These are phyloP conservation scores for Phytophthora megakarya DNA, from an alignment of 352 stramenopile genomes.

Conservation along the genomic window DNA sequence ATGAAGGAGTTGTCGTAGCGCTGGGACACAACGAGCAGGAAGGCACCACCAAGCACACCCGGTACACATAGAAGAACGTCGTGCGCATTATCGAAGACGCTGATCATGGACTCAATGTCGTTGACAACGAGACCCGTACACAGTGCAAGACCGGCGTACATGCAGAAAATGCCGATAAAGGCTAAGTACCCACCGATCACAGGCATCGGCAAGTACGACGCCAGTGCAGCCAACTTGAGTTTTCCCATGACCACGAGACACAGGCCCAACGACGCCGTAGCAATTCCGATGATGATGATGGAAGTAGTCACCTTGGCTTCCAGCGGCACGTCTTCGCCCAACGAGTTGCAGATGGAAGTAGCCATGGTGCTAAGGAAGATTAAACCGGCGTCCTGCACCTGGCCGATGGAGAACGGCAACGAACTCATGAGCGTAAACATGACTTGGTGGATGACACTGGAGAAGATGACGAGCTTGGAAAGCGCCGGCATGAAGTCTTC, in stretches of 20 bases:
- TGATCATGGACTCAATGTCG: conserved; percentile 73
- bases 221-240: conserved; percentile 92
- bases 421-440: conserved; percentile 89
- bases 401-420: conserved; percentile 96
- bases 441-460: conserved; percentile 93
- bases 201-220: conserved; percentile 96
- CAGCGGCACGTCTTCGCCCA: conserved; percentile 62
- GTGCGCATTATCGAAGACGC: conserved; percentile 56
- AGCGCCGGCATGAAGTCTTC: conserved; percentile 84
- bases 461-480: conserved; percentile 96
- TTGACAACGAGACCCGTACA: conserved; percentile 91
- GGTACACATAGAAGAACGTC: conserved; percentile 86
- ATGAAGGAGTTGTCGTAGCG: conserved; percentile 75
- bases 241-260: conserved; percentile 93
- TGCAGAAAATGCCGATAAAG: conserved; percentile 96
- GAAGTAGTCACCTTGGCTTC: conserved; percentile 92
- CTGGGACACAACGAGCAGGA: conserved; percentile 84
- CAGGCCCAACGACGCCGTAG: conserved; percentile 90
- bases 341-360: conserved; percentile 79
- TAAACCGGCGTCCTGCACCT: conserved; percentile 97
- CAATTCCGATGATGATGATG: conserved; percentile 92
- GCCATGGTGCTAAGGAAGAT: conserved; percentile 98
- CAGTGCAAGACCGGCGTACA: conserved; percentile 90
- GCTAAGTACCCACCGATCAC: conserved; percentile 98
- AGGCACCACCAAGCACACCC: conserved; percentile 77